Evolutionary conservation across 2,329 filamentous ascomycete genomes (phyloP), one percentile per base, ranked within the genome.

Genomic region (Neopestalotiopsis rosae): DNA sequence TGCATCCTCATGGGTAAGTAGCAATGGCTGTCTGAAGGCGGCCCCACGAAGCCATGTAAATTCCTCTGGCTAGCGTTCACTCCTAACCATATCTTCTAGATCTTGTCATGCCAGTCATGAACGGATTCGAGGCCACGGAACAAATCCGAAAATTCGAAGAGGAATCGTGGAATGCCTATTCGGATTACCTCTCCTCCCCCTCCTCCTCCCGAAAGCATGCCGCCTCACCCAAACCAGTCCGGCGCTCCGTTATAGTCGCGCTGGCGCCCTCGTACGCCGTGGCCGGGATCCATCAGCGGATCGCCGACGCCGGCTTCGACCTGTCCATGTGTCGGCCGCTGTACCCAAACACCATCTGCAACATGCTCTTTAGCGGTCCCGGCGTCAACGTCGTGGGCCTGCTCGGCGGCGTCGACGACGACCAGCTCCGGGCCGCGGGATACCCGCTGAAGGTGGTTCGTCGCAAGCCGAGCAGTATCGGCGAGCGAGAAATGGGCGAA

Each of bases 1-100:
- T 80, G 86, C 57, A 81, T 87, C 2, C 81, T 87, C 28, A 87
- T 87, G 84, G 85, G 79, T 79, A 74, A 69, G 71, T 42, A 14
- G 14, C 34, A 42, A 20, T n/a, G 24, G 40, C 20, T 5, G n/a
- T 28, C n/a, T 49, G 38, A 20, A 32, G 24, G 1, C 14, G 12
- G 13, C 28, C n/a, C 3, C 17, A 38, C n/a, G 4, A 24, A 30
- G 17, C 42, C 34, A 38, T 38, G 10, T 1, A 1, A 7, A 7
- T 10, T 6, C 0, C 1, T 38, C 1, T 10, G 40, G 13, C 45
- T 49, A 24, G 38, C 2, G 28, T 10, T 70, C 38, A 45, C 9
- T 17, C 49, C 32, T 63, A 28, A 14, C 38, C 32, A 45, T 5
- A 38, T 38, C 66, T 42, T 65, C 10, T 58, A 71, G 72, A 79